Percentiles rank a stretch among this genome's conserved stretches.
These are phyloP conservation scores for Rhizophagus clarus DNA, from an alignment of 192 early-diverging fungal species.

Conservation along the genomic window DNA sequence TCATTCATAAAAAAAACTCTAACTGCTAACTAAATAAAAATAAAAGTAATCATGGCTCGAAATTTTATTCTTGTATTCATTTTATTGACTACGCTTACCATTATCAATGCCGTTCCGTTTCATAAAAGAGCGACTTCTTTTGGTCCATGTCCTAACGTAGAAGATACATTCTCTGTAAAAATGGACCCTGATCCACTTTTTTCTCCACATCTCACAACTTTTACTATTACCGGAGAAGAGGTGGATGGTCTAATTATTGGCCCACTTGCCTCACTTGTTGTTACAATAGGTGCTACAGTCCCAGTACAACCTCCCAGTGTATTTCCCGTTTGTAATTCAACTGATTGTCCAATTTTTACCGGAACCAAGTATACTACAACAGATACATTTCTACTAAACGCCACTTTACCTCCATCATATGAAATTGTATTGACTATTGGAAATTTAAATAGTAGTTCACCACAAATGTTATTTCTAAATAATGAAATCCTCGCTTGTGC, in stretches of 20 bases:
- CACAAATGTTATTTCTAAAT: constrained; percentile 9
- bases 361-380: constrained; percentile 7
- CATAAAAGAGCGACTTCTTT: neutral
- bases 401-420: constrained; percentile 8
- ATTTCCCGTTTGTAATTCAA: constrained; percentile 13
- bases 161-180: constrained; percentile 20
- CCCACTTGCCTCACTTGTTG: constrained; percentile 8
- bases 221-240: constrained; percentile 13
- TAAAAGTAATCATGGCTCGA: constrained; percentile 19
- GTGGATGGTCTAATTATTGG: neutral
- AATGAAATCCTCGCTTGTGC: constrained; percentile 9
- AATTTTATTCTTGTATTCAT: constrained; percentile 19
- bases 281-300: constrained; percentile 6
- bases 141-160: constrained; percentile 17
- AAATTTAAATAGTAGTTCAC: constrained; percentile 19
- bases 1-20: constrained; percentile 2
- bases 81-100: constrained; percentile 8
- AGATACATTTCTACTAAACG: neutral
- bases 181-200: constrained; percentile 13
- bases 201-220: constrained; percentile 13
- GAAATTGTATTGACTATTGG: constrained; percentile 2
- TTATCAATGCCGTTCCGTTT: constrained; percentile 16
- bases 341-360: neutral
- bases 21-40: too few relatives aligned
- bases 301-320: neutral